A percentile compares a stretch with the other conserved stretches of the same genome.
Evolutionary conservation across 2,329 filamentous ascomycete genomes (phyloP).

Genomic region (Stagonosporopsis cucurbitacearum): DNA sequence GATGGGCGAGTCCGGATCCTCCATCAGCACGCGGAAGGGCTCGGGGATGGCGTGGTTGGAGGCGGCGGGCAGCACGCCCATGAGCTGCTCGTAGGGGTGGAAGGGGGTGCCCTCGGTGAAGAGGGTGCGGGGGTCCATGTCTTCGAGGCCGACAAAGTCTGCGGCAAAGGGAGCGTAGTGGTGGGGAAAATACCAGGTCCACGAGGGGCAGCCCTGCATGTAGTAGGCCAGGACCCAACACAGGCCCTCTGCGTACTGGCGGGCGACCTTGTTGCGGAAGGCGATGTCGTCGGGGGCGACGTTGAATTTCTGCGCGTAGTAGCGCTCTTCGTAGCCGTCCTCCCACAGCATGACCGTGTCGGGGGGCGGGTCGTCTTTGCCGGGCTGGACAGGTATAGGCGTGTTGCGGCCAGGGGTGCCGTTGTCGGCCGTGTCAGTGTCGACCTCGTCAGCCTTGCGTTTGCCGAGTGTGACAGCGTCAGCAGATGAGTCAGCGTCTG

Average conservation of each 20-base stretch:
- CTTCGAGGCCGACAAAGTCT: slow-evolving; percentile 84
- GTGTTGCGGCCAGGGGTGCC: slow-evolving; percentile 67
- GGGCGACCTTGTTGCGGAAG: slow-evolving; percentile 87
- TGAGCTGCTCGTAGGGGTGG: slow-evolving; percentile 93
- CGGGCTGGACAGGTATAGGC: slow-evolving; percentile 57
- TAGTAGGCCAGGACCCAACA: slow-evolving; percentile 97
- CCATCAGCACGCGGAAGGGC: slow-evolving; percentile 91
- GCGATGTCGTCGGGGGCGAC: slow-evolving; percentile 80
- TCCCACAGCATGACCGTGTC: slow-evolving; percentile 95
- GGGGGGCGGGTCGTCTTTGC: slow-evolving; percentile 66
- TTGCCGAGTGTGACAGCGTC: slow-evolving; percentile 67
- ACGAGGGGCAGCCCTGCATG: slow-evolving; percentile 96
- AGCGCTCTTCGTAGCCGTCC: slow-evolving; percentile 90
- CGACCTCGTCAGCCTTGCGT: slow-evolving; percentile 76
- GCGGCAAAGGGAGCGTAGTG: slow-evolving; percentile 98
- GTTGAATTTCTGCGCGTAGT: slow-evolving; percentile 96
- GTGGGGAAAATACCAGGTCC: slow-evolving; percentile 99
- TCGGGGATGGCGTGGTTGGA: slow-evolving; percentile 90
- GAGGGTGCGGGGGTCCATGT: slow-evolving; percentile 70
- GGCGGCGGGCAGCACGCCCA: slow-evolving; percentile 94
- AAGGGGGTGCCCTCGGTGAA: slow-evolving; percentile 86
- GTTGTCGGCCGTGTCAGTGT: slow-evolving; percentile 59
- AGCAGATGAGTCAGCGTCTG: slow-evolving; percentile 44
- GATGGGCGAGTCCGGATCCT: slow-evolving; percentile 83
- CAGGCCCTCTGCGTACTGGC: slow-evolving; percentile 91